These are phyloP conservation scores for Rhipidocladum racemiflorum DNA, from an alignment of 176 grass and related monocot species.

Conservation along the genomic window DNA sequence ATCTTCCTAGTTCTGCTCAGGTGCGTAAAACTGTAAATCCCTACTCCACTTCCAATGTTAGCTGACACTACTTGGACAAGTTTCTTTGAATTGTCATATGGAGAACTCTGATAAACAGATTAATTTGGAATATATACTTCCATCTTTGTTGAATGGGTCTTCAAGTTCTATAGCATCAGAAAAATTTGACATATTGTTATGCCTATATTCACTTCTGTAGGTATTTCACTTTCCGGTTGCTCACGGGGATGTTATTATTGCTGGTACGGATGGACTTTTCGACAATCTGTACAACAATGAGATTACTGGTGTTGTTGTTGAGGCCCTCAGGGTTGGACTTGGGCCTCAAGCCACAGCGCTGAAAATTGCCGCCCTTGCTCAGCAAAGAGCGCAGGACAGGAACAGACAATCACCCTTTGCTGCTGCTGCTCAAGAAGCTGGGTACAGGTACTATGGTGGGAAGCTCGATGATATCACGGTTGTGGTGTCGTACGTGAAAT, in stretches of 20 bases:
- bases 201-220: constrained; percentile 26
- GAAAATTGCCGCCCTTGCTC: constrained; percentile 92
- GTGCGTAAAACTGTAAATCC: constrained; percentile 52
- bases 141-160: neutral
- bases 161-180: neutral
- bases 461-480: constrained; percentile 97
- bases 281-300: constrained; percentile 92
- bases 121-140: neutral
- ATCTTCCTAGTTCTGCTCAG: constrained; percentile 94
- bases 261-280: constrained; percentile 92
- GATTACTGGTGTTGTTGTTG: constrained; percentile 74
- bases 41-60: neutral
- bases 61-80: neutral
- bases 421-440: constrained; percentile 85
- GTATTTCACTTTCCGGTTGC: constrained; percentile 70
- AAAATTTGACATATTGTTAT: neutral
- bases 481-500: constrained; percentile 68
- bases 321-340: constrained; percentile 64
- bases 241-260: constrained; percentile 77
- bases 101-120: neutral
- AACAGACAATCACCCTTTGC: constrained; percentile 88
- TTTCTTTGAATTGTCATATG: neutral
- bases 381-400: constrained; percentile 77
- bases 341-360: constrained; percentile 67
- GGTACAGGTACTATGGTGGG: constrained; percentile 87